Percentiles rank a stretch among this genome's conserved stretches.
Evolutionary conservation across 805 yeast genomes (phyloP).

Genomic region (Suhomyces tanzawaensis): DNA sequence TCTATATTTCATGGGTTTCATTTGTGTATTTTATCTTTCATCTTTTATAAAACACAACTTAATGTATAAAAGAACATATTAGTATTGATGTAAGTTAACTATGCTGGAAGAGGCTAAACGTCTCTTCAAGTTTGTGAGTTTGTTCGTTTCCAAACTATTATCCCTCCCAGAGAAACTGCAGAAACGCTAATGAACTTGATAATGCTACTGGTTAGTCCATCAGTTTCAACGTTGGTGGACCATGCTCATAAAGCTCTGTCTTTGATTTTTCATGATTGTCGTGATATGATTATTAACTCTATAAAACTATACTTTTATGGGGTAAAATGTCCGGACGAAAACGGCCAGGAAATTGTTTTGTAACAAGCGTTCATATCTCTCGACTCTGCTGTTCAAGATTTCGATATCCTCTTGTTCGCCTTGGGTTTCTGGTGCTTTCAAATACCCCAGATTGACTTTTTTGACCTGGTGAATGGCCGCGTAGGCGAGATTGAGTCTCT

Average conservation of each 20-base stretch:
- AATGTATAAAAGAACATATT: conserved; percentile 14
- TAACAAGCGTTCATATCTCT: conserved; percentile 3
- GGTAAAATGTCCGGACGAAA: conserved; percentile 5
- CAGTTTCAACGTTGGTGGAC: too few relatives aligned
- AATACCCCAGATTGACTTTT: neutral
- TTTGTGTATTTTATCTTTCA: conserved; percentile 25
- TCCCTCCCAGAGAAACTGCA: too few relatives aligned
- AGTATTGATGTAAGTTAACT: neutral
- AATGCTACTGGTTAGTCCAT: too few relatives aligned
- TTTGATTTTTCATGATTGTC: too few relatives aligned
- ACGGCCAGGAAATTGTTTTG: neutral
- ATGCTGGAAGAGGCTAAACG: too few relatives aligned
- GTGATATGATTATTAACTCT: too few relatives aligned
- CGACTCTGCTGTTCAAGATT: conserved; percentile 2
- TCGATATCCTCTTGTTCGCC: neutral
- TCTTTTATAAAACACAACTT: conserved; percentile 12
- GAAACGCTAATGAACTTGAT: too few relatives aligned
- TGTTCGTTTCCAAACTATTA: too few relatives aligned
- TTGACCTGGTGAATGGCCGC: neutral
- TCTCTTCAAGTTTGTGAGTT: too few relatives aligned
- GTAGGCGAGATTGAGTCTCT: conserved; percentile 2
- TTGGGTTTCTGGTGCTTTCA: neutral
- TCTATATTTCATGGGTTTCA: conserved; percentile 9
- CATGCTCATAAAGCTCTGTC: too few relatives aligned
- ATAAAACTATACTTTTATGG: conserved; percentile 1